These are phyloP conservation scores for Amoeboradix gromovi DNA, from an alignment of 371 early-diverging fungal species.

Conservation along the genomic window DNA sequence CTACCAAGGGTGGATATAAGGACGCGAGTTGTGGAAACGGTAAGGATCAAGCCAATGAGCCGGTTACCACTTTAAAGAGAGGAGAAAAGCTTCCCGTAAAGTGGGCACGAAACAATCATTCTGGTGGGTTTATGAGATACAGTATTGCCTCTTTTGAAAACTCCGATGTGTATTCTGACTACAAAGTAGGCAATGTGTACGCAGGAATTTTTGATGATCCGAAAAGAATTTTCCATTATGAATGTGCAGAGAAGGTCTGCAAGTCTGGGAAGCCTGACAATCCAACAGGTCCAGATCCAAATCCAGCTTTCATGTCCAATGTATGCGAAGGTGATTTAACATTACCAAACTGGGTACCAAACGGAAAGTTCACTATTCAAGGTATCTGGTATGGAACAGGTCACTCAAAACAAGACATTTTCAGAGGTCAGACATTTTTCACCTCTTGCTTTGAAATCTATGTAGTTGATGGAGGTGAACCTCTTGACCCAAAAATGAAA, in stretches of 20 bases:
- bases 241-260: slow-evolving; percentile 25
- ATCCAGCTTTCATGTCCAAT: slow-evolving; percentile 14
- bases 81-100: slow-evolving; percentile 16
- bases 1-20: too few species aligned
- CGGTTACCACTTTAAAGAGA: too few species aligned
- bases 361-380: slow-evolving; percentile 22
- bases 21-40: too few species aligned
- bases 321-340: slow-evolving; percentile 17
- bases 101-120: slow-evolving; percentile 27
- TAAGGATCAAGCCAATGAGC: too few species aligned
- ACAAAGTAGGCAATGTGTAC: too few species aligned
- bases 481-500: too few species aligned
- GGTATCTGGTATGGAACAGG: slow-evolving; percentile 32
- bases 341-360: slow-evolving; percentile 18
- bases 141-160: slow-evolving; percentile 21
- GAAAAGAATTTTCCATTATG: slow-evolving; percentile 15
- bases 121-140: slow-evolving; percentile 27
- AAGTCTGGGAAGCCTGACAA: slow-evolving; percentile 11
- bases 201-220: slow-evolving; percentile 16
- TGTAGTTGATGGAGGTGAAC: too few species aligned
- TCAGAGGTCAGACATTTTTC: slow-evolving; percentile 12
- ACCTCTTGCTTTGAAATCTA: too few species aligned
- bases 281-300: slow-evolving; percentile 8
- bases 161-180: too few species aligned
- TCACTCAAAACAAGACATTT: slow-evolving; percentile 16